These are phyloP conservation scores for Wilcoxina mikolae DNA, from an alignment of 495 filamentous ascomycete genomes.

Conservation along the genomic window DNA sequence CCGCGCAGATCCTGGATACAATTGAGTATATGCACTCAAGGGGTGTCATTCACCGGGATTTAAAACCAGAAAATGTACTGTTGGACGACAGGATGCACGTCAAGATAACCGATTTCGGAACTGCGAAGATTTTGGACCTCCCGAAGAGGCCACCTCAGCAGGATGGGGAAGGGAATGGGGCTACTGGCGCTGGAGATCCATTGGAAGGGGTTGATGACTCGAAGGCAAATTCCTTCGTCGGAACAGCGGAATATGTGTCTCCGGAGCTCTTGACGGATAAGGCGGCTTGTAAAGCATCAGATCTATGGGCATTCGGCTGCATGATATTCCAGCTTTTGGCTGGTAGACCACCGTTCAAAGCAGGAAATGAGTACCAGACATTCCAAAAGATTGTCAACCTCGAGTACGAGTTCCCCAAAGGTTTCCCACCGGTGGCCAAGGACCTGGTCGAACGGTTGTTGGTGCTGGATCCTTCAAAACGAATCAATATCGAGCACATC, in stretches of 20 bases:
- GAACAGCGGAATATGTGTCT: slow-evolving; percentile 96
- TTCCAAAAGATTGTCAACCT: slow-evolving; percentile 95
- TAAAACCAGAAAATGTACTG: slow-evolving; percentile 96
- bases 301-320: slow-evolving; percentile 99
- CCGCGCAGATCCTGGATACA: slow-evolving; percentile 88
- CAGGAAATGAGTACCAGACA: slow-evolving; percentile 88
- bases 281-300: slow-evolving; percentile 93
- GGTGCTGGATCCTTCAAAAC: slow-evolving; percentile 72
- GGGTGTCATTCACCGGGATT: slow-evolving; percentile 89
- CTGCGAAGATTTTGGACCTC: slow-evolving; percentile 75
- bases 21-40: slow-evolving; percentile 96
- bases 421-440: slow-evolving; percentile 75
- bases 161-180: slow-evolving; percentile 30
- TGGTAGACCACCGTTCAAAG: slow-evolving; percentile 93
- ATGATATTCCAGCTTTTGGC: slow-evolving; percentile 94
- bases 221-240: slow-evolving; percentile 86
- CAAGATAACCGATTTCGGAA: slow-evolving; percentile 99
- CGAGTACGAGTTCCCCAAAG: slow-evolving; percentile 83
- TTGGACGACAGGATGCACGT: slow-evolving; percentile 91
- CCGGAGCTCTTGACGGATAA: slow-evolving; percentile 91
- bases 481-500: slow-evolving; percentile 90
- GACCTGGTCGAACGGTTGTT: slow-evolving; percentile 87
- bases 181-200: slow-evolving; percentile 30
- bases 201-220: slow-evolving; percentile 49
- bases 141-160: slow-evolving; percentile 42